These are phyloP conservation scores for Lactarius trivialis DNA, from an alignment of 768 basidiomycete species.

Conservation along the genomic window DNA sequence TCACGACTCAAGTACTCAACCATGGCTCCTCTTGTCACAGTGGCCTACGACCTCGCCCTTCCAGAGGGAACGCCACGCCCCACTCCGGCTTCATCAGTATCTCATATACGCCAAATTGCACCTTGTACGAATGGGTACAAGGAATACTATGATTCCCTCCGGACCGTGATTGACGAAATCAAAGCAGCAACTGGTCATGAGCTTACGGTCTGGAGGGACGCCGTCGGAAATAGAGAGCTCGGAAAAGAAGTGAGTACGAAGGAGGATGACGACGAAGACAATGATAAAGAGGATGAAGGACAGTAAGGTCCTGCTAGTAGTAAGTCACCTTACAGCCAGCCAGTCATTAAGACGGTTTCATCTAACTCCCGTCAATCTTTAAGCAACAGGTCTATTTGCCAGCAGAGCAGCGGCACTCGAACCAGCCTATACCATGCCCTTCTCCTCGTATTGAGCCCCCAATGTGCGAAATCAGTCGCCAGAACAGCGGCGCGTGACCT, in stretches of 20 bases:
- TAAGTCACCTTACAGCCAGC: not conserved
- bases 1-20: constrained; percentile 4
- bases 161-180: constrained; percentile 44
- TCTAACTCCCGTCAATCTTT: not conserved
- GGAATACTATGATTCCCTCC: constrained; percentile 46
- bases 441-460: not conserved
- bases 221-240: constrained; percentile 57
- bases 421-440: not conserved
- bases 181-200: constrained; percentile 55
- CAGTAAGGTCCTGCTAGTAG: not conserved
- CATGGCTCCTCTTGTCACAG: constrained; percentile 28
- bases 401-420: not conserved
- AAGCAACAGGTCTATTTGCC: not conserved
- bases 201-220: constrained; percentile 69
- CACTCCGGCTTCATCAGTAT: constrained; percentile 21
- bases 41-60: constrained; percentile 40
- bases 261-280: constrained; percentile 41
- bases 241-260: constrained; percentile 48
- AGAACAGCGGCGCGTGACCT: not conserved
- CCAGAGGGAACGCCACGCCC: constrained; percentile 29
- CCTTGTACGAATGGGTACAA: constrained; percentile 20
- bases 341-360: not conserved
- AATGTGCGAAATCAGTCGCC: not conserved
- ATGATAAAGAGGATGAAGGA: constrained; percentile 35
- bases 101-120: constrained; percentile 27